Evolutionary conservation across 306 rosid species (phyloP), one percentile per base, ranked within the genome.

Genomic region (Cucumis hystrix): DNA sequence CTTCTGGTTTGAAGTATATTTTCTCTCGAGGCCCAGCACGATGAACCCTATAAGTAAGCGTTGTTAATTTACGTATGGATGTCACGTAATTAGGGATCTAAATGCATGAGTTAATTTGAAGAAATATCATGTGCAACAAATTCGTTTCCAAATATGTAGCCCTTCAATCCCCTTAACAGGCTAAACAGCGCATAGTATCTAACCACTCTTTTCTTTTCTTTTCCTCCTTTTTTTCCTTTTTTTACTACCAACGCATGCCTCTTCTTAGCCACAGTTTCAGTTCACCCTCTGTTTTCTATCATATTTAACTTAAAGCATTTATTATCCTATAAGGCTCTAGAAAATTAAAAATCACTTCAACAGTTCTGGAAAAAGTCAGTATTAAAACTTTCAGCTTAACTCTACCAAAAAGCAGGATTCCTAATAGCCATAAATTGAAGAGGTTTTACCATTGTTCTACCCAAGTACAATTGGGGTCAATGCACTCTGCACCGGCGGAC

Each of bases 21-120:
- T 96, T 96, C 86, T 92, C 99, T 62, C 99, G 91, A 59, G 99
- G 99, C 45, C 99, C 99, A 78, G 99, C 99, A 83, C 98, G 97
- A 82, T 91, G 99, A 83, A 91, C 98, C 99, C 99, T 96, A 75
- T 15, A 79, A 82, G 17, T 52, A 10, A 40, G 33, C 23, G 15
- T 4, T 72, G 4, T 49, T 51, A 51, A 15, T 4, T 47, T 72
- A 52, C 16, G 57, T 15, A 51, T 10, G 10, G 10, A 72, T 6
- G 20, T 47, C 54, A 47, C 41, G 5, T 71, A 51, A 72, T 4
- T 37, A 15, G 8, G 60, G 61, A 72, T 28, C 61, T 9, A 72
- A 72, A 25, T 16, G 62, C 17, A 72, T 30, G 45, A 52, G 47
- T 72, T 72, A 51, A 17, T 51, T 71, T 51, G 57, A 72, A 72